Base-by-base conservation (phyloP, 2,329 filamentous ascomycete genomes). In the Diaporthe longicolla region DNA sequence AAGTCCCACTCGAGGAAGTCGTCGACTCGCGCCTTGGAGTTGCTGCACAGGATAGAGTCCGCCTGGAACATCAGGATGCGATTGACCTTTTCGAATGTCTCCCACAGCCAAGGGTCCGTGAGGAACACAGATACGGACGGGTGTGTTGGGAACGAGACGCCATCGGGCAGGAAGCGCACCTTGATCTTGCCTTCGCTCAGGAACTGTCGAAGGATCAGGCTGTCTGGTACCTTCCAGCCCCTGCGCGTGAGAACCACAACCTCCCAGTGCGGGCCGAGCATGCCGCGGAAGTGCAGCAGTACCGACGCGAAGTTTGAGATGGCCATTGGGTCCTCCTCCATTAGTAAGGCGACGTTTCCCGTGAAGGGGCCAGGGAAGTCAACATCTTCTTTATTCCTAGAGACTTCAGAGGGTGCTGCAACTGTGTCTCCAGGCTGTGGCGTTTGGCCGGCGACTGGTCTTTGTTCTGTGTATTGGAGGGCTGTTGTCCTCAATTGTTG, bases 1-100 rank as follows among this genome's bases (percentile, higher is more conserved):
- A 80, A 78, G 76, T 84, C 83, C 75, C 77, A 84, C 43, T 78
- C 76, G 21, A 84, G 29, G 70, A 73, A 84, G 69, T 83, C 82
- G 70, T 84, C 83, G 29, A 80, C 78, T 70, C 75, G 77, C 13
- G 70, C 72, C 26, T 76, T 61, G 17, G 80, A 73, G 32, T 80
- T 81, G 63, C 77, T 78, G 78, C 82, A 84, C 9, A 84, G 55
- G 71, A 84, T 80, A 74, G 80, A 81, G 77, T 84, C 83, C 26
- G 80, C 78, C 77, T 84, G 82, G 79, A 84, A 84, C 19, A 83
- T 76, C 10, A 84, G 78, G n/a, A 84, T 73, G 71, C 82, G 80
- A 40, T 76, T 70, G 61, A 81, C 80, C 2, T 79, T 78, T 26
- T 76, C 76, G 55, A 84, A 79, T 70, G 82, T 80, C 69, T 81